These are phyloP conservation scores for Wakefieldia striispora DNA, from an alignment of 768 basidiomycete species.

Conservation along the genomic window DNA sequence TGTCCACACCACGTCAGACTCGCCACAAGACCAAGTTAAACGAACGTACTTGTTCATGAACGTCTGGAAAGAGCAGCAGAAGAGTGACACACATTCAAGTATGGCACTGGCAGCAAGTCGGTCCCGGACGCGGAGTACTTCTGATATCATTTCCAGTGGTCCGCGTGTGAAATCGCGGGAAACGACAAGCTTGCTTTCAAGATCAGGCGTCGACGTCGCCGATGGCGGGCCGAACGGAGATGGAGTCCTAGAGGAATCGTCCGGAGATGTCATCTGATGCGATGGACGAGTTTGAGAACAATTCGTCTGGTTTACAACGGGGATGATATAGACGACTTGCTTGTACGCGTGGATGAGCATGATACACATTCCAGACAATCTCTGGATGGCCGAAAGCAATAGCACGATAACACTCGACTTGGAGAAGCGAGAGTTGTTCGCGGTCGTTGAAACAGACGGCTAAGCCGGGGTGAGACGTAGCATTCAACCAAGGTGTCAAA, in stretches of 20 bases:
- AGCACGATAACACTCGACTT: slow-evolving; percentile 62
- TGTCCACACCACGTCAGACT: slow-evolving; percentile 27
- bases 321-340: slow-evolving; percentile 61
- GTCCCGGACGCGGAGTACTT: slow-evolving; percentile 46
- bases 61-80: slow-evolving; percentile 45
- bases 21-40: neutral
- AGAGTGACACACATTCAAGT: slow-evolving; percentile 45
- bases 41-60: slow-evolving; percentile 58
- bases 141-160: slow-evolving; percentile 45
- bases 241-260: slow-evolving; percentile 8
- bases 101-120: slow-evolving; percentile 49
- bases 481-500: neutral
- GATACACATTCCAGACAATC: slow-evolving; percentile 66
- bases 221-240: slow-evolving; percentile 28
- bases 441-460: slow-evolving; percentile 23
- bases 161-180: slow-evolving; percentile 40
- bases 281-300: neutral
- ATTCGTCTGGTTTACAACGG: slow-evolving; percentile 53
- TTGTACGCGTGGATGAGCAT: slow-evolving; percentile 67
- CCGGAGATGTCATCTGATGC: neutral
- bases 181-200: slow-evolving; percentile 2
- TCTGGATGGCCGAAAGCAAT: slow-evolving; percentile 72
- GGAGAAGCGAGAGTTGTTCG: slow-evolving; percentile 36
- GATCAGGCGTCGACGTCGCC: slow-evolving; percentile 15
- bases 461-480: slow-evolving; percentile 6